Evolutionary conservation across 805 yeast genomes (phyloP).

Genomic region (Metschnikowia reukaufii): DNA sequence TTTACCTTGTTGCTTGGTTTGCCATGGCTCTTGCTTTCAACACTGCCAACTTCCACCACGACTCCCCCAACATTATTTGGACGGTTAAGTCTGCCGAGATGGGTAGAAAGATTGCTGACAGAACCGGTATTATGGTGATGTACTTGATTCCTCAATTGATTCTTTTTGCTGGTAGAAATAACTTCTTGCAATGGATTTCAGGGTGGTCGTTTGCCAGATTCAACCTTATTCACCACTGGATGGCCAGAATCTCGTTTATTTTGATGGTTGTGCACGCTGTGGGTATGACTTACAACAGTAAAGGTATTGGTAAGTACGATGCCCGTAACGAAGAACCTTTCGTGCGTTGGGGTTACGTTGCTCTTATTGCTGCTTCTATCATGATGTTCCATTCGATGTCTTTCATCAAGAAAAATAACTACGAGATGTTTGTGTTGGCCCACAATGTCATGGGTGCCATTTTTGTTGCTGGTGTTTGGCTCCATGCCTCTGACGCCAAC

Average conservation of each 20-base stretch:
- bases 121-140: slow-evolving; percentile 52
- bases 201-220: slow-evolving; percentile 66
- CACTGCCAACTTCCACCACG: slow-evolving; percentile 15
- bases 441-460: slow-evolving; percentile 44
- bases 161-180: slow-evolving; percentile 71
- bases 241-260: slow-evolving; percentile 51
- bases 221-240: slow-evolving; percentile 65
- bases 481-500: slow-evolving; percentile 55
- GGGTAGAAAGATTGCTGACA: slow-evolving; percentile 43
- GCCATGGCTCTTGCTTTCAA: slow-evolving; percentile 14
- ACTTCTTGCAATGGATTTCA: slow-evolving; percentile 58
- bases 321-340: slow-evolving; percentile 30
- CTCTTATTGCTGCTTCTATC: slow-evolving; percentile 38
- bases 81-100: slow-evolving; percentile 7
- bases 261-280: slow-evolving; percentile 53
- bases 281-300: slow-evolving; percentile 35
- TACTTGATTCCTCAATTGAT: slow-evolving; percentile 55
- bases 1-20: slow-evolving; percentile 22
- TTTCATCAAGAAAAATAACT: slow-evolving; percentile 49
- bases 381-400: slow-evolving; percentile 49
- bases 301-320: slow-evolving; percentile 31
- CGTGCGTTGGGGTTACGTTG: slow-evolving; percentile 37
- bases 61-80: slow-evolving; percentile 14
- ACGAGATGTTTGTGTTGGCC: slow-evolving; percentile 53
- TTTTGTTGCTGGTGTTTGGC: slow-evolving; percentile 56